phyloP scores from a whole-genome alignment of 139 green algal species.

The Tetratostichococcus sp. region DNA sequence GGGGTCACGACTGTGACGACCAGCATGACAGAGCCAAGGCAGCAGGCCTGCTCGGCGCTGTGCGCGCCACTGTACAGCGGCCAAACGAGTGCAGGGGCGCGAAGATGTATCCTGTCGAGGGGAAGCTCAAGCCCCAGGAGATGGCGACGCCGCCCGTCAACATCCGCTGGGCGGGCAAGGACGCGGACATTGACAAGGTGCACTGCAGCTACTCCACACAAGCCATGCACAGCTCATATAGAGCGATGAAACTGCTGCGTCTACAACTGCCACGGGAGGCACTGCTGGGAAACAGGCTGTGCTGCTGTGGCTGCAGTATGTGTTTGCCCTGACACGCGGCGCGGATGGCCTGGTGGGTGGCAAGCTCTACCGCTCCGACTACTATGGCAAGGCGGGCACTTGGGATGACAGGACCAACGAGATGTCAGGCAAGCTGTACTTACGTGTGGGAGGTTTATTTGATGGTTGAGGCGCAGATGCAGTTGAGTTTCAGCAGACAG shows the following conservation, averaged over 20 bases:
- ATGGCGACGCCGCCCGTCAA: conserved; percentile 11
- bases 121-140: conserved; percentile 19
- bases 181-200: conserved; percentile 20
- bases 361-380: conserved; percentile 38
- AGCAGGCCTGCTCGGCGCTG: conserved; percentile 23
- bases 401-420: conserved; percentile 33
- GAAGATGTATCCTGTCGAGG: conserved; percentile 30
- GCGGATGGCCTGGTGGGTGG: conserved; percentile 27
- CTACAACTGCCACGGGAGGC: too few relatives aligned
- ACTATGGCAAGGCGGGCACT: conserved; percentile 18
- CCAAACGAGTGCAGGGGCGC: conserved; percentile 1
- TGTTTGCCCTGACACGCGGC: conserved; percentile 39
- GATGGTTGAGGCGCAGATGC: too few relatives aligned
- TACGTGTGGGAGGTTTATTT: too few relatives aligned
- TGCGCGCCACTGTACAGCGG: background rate
- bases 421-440: conserved; percentile 19
- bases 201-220: too few relatives aligned
- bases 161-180: conserved; percentile 12
- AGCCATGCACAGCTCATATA: too few relatives aligned
- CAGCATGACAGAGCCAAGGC: conserved; percentile 13
- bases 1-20: conserved; percentile 21
- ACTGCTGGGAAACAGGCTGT: too few relatives aligned
- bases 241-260: too few relatives aligned
- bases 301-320: conserved; percentile 27
- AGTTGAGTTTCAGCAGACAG: too few relatives aligned